Conservation (phyloP, 2,329 filamentous ascomycete species). For the Colletotrichum higginsianum region DNA sequence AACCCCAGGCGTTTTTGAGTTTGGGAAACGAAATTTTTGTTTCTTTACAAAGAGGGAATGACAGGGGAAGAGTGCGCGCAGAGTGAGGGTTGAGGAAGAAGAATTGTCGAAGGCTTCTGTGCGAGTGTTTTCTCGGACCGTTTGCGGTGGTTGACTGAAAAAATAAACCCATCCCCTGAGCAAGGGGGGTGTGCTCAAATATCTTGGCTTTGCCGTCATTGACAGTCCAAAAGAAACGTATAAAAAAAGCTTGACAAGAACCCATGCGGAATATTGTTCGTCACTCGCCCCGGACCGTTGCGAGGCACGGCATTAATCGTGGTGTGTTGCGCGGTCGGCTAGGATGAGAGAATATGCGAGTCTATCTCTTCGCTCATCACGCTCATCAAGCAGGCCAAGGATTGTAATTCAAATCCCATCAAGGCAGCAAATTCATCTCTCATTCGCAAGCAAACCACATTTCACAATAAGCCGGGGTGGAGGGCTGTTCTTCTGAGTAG, state of each 20-base stretch:
- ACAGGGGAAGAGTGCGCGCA: not conserved
- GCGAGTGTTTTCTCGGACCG: not conserved
- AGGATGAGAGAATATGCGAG: too few species aligned
- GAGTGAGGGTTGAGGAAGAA: not conserved
- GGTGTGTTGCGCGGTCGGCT: not conserved
- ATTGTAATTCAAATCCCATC: not conserved
- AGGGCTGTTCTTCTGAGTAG: not conserved
- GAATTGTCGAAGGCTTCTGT: not conserved
- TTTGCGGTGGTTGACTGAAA: conserved; percentile 6
- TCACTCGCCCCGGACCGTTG: too few species aligned
- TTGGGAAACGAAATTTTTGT: conserved; percentile 16
- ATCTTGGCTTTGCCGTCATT: conserved; percentile 7
- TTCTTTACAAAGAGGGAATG: conserved; percentile 19
- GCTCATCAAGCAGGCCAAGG: not conserved
- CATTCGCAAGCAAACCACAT: not conserved
- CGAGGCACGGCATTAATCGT: not conserved
- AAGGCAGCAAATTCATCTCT: not conserved
- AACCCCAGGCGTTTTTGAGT: conserved; percentile 40
- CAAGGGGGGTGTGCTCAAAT: not conserved
- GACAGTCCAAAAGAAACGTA: conserved; percentile 4
- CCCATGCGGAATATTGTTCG: not conserved
- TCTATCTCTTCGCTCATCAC: not conserved
- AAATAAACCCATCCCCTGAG: not conserved
- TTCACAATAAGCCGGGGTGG: not conserved
- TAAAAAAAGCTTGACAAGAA: conserved; percentile 4